Base-by-base conservation (phyloP, 176 grass and related monocot species). In the Ensete ventricosum region DNA sequence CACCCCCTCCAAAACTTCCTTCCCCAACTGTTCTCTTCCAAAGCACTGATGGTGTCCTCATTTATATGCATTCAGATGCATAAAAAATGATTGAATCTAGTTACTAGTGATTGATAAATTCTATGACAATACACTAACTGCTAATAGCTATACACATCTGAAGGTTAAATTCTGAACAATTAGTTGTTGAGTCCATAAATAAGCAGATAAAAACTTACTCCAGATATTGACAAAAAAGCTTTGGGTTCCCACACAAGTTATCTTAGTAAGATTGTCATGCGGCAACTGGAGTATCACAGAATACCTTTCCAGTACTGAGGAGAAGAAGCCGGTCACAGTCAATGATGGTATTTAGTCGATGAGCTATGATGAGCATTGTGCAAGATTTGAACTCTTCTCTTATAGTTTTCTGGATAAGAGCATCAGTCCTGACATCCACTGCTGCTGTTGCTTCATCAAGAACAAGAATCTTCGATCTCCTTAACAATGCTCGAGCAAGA, bases 331-430 rank as follows among this genome's bases (percentile, higher is more conserved):
- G 85, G 60, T 99, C 95, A 69, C 86, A 94, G 73, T 94, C 95
- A 57, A 99, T 94, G n/a, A 99, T 81, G 50, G 95, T 99, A 78
- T 99, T 99, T 79, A 99, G 68, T 11, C 95, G 80, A 52, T 99
- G 95, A 25, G 95, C 95, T 72, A 99, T 99, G 74, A 99, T 84
- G 54, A 99, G 87, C 95, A 99, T 99, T 71, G 95, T 99, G 67
- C 95, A 99, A 73, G 86, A 94, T 73, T 94, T 99, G 82, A 99
- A 99, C 78, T 99, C 95, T 76, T 99, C 95, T 79, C 95, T 79
- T 55, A 99, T 99, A 73, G 95, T 99, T 82, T 91, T 99, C 80
- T 94, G 95, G 77, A 99, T 99, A 82, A 99, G 91, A 79, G 95
- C 90, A 89, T 99, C 95, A 48, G 90, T 99, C 78, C 84, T 83